Conservation (phyloP, 176 grass and related monocot genomes). For the Microstegium vimineum region DNA sequence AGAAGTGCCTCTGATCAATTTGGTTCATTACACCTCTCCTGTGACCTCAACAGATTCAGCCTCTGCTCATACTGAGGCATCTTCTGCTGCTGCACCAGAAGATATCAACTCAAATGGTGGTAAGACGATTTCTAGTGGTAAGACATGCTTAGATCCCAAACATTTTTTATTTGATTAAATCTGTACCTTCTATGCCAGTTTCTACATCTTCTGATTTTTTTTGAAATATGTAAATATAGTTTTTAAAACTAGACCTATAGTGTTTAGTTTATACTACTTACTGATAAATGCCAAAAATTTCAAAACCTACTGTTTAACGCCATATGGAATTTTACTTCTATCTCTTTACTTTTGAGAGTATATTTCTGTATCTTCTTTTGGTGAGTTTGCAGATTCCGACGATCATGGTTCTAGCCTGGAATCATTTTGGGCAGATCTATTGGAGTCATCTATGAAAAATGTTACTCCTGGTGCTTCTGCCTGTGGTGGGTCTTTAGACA, state of each 20-base stretch:
- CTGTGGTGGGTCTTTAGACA: constrained; percentile 17
- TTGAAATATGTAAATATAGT: neutral
- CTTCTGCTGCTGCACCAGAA: constrained; percentile 42
- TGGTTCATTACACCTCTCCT: constrained; percentile 49
- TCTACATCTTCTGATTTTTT: constrained; percentile 10
- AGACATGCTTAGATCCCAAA: constrained; percentile 30
- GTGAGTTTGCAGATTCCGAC: constrained; percentile 35
- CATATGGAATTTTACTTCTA: constrained; percentile 2
- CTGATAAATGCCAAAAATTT: neutral
- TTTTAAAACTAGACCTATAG: neutral
- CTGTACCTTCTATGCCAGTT: neutral
- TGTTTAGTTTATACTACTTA: constrained; percentile 6
- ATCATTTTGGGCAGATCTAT: constrained; percentile 76
- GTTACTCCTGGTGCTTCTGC: constrained; percentile 32
- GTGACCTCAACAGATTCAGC: constrained; percentile 47
- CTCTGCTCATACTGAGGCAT: constrained; percentile 68
- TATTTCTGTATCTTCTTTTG: constrained; percentile 14
- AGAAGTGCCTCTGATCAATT: constrained; percentile 37
- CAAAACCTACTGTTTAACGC: neutral
- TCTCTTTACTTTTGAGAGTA: constrained; percentile 8
- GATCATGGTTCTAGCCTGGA: constrained; percentile 71
- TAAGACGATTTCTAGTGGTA: constrained; percentile 42
- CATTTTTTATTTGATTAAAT: neutral
- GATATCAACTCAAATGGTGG: constrained; percentile 67
- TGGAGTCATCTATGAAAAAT: constrained; percentile 52